Evolutionary conservation across 2,329 filamentous ascomycete species (phyloP).

Genomic region (Triangularia verruculosa): DNA sequence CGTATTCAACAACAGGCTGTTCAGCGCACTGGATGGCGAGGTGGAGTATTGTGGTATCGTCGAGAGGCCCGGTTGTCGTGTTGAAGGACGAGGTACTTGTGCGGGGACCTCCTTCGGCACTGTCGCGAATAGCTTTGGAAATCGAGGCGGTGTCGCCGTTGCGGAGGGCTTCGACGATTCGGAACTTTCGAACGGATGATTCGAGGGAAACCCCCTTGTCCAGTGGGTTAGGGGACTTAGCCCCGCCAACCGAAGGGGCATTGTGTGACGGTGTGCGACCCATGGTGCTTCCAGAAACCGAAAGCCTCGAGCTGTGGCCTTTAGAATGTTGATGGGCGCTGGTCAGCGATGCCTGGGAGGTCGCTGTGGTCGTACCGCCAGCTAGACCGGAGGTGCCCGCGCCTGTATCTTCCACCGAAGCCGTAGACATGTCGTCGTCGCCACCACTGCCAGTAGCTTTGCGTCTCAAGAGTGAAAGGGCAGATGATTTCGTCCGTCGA

Average conservation of each 20-base stretch:
- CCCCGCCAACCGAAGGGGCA: slow-evolving; percentile 32
- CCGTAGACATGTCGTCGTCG: slow-evolving; percentile 45
- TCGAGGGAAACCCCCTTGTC: slow-evolving; percentile 65
- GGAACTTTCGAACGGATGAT: slow-evolving; percentile 90
- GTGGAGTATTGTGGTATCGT: slow-evolving; percentile 88
- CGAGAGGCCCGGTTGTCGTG: slow-evolving; percentile 48
- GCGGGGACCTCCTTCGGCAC: slow-evolving; percentile 50
- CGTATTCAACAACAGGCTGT: slow-evolving; percentile 85
- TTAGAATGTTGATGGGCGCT: slow-evolving; percentile 39
- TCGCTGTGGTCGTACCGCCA: slow-evolving; percentile 33
- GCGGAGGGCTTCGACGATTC: slow-evolving; percentile 86
- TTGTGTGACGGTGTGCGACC: slow-evolving; percentile 42
- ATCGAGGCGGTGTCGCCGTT: slow-evolving; percentile 90
- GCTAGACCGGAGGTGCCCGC: slow-evolving; percentile 37
- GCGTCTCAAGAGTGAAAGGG: slow-evolving; percentile 53
- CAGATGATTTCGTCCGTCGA: slow-evolving; percentile 54
- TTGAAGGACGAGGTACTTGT: slow-evolving; percentile 56
- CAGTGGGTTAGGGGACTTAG: slow-evolving; percentile 30
- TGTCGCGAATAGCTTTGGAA: slow-evolving; percentile 76
- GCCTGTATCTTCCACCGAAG: slow-evolving; percentile 43
- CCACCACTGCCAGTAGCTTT: slow-evolving; percentile 39
- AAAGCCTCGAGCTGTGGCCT: slow-evolving; percentile 48
- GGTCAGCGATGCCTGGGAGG: slow-evolving; percentile 34
- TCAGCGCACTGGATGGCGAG: slow-evolving; percentile 95
- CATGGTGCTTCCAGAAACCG: slow-evolving; percentile 40